Base-by-base conservation (phyloP, 2,329 filamentous ascomycete species). In the Penicillium sp. region DNA sequence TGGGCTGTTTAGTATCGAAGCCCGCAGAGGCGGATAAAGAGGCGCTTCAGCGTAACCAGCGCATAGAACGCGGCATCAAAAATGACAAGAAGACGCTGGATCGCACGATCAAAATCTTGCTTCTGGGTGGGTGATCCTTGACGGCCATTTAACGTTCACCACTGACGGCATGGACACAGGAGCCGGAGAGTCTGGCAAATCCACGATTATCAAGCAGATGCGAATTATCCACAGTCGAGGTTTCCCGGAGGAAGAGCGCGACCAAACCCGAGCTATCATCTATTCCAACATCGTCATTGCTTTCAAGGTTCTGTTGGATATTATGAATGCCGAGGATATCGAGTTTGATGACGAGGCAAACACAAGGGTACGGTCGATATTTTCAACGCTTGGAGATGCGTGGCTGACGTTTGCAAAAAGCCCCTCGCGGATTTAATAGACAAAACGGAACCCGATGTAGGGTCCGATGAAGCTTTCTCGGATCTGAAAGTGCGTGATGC, bases 171-270 rank as follows among this genome's bases (percentile, higher is more conserved):
- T 51, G 36, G 8, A n/a, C 38, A 46, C 34, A 97, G 92, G 93
- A 74, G 93, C 93, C 67, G 93, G 93, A 71, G 93, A 97, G 77
- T 94, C 89, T 55, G 91, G 93, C 62, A 97, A 97, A 77, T 97
- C 93, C 8, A 97, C 93, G 1, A 92, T 97, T 56, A 85, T 97
- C 62, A 97, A 97, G 80, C 93, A 97, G 81, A 97, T 99, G 94
- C 93, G 93, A 74, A 87, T 99, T 75, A 97, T 99, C 66, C 94
- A 97, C 74, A 87, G 91, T 13, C 87, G 92, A 74, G 93, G 94
- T 47, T 97, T 97, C 78, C 91, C 86, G 69, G 89, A 90, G 67
- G 86, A 85, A 61, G 94, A 97, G 75, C 90, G 92, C 74, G 86
- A 95, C 62, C 91, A 97, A 80, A 96, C 91, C 83, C 92, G 94